Evolutionary conservation across 2,329 filamentous ascomycete genomes (phyloP).

Genomic region (Fusarium sulawesiense): DNA sequence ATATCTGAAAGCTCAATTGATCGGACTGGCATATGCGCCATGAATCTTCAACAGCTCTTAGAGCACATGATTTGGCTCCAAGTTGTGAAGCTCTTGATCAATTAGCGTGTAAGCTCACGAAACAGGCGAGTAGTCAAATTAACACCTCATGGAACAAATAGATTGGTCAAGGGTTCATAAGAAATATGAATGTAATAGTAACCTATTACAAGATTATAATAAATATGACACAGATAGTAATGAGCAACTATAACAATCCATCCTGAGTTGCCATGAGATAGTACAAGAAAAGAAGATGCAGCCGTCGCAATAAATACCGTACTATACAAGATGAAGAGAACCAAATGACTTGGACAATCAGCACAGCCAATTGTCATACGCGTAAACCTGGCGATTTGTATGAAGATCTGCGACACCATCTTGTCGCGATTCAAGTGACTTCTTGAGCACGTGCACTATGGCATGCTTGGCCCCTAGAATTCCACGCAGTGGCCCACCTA

Average conservation of each 20-base stretch:
- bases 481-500: background rate
- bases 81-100: background rate
- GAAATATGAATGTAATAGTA: background rate
- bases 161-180: background rate
- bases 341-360: background rate
- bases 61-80: background rate
- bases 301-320: background rate
- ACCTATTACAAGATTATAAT: background rate
- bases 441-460: conserved; percentile 10
- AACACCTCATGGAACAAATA: no score
- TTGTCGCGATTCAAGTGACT: background rate
- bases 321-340: background rate
- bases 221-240: no score
- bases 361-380: conserved; percentile 9
- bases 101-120: no score
- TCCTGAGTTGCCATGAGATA: background rate
- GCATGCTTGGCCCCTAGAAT: background rate
- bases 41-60: no score
- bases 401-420: background rate
- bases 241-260: background rate
- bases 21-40: no score
- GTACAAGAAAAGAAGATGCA: no score
- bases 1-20: no score
- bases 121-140: no score
- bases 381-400: conserved; percentile 1